A percentile compares a stretch with the other conserved stretches of the same genome.
Conservation (phyloP, 768 basidiomycete genomes). For the Phylloporus scabripes region DNA sequence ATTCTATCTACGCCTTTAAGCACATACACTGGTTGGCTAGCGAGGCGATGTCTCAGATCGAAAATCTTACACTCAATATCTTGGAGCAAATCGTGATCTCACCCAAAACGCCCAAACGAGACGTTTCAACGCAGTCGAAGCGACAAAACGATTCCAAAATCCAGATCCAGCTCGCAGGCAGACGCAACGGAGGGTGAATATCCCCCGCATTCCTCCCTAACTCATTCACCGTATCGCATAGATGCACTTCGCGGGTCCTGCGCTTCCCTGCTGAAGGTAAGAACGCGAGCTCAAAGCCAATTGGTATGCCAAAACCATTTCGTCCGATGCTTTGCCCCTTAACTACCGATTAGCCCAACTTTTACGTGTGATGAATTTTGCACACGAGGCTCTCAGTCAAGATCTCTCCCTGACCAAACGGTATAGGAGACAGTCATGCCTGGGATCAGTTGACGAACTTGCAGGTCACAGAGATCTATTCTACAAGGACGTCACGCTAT, state of each 20-base stretch:
- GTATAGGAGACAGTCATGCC: constrained; percentile 27
- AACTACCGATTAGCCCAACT: constrained; percentile 50
- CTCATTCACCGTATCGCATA: constrained; percentile 1
- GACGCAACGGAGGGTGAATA: constrained; percentile 34
- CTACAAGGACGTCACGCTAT: constrained; percentile 79
- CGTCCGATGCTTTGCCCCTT: background rate
- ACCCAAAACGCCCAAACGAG: constrained; percentile 5
- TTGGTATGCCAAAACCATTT: constrained; percentile 31
- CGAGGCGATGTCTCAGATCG: constrained; percentile 25
- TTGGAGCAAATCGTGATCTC: constrained; percentile 28
- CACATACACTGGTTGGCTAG: constrained; percentile 10
- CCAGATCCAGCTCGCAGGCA: constrained; percentile 32
- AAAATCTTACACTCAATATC: constrained; percentile 27
- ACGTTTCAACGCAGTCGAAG: background rate
- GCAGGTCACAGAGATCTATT: constrained; percentile 65
- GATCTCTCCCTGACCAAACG: constrained; percentile 60
- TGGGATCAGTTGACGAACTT: constrained; percentile 8
- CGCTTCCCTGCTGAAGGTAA: constrained; percentile 35
- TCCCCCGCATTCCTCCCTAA: background rate
- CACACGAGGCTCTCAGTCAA: constrained; percentile 60
- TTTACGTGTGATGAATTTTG: constrained; percentile 57
- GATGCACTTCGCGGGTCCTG: constrained; percentile 22
- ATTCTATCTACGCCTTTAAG: background rate
- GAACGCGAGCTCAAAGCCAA: constrained; percentile 34
- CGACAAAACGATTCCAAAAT: constrained; percentile 21